phyloP scores from a whole-genome alignment of 1,284 basidiomycete genomes.

The Wallemia ichthyophaga region DNA sequence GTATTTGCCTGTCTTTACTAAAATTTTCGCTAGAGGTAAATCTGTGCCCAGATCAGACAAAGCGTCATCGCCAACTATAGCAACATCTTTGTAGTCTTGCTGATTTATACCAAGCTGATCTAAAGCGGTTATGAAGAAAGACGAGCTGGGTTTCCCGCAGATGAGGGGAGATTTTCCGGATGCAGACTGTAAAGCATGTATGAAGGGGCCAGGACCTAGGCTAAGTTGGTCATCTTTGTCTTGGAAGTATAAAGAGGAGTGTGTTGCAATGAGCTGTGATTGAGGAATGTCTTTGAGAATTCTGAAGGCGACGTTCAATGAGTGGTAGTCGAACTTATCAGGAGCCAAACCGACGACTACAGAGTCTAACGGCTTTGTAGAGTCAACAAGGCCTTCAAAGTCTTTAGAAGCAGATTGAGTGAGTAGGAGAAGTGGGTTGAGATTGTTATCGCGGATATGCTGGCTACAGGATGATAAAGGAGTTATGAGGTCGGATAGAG shows the following conservation, averaged over 20 bases:
- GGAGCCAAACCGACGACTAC: not conserved
- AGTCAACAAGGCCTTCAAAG: not conserved
- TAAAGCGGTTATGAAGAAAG: not conserved
- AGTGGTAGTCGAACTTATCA: not conserved
- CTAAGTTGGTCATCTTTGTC: not conserved
- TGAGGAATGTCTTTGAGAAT: not conserved
- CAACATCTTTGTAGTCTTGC: not conserved
- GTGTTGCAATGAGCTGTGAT: not conserved
- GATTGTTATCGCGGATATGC: too few species aligned
- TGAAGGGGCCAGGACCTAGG: not conserved
- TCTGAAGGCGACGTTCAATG: not conserved
- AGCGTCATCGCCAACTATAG: not conserved
- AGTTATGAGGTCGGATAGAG: not conserved
- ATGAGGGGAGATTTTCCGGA: not conserved
- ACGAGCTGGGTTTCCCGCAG: not conserved
- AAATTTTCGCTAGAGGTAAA: not conserved
- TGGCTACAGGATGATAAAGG: too few species aligned
- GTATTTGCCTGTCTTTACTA: not conserved
- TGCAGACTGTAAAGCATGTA: not conserved
- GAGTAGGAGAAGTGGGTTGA: not conserved
- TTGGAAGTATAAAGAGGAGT: not conserved
- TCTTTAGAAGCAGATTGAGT: not conserved
- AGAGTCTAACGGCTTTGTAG: not conserved
- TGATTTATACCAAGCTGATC: not conserved
- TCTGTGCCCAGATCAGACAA: not conserved